These are phyloP conservation scores for Saccharomycopsis crataegensis DNA, from an alignment of 1,139 yeast genomes.

Conservation along the genomic window DNA sequence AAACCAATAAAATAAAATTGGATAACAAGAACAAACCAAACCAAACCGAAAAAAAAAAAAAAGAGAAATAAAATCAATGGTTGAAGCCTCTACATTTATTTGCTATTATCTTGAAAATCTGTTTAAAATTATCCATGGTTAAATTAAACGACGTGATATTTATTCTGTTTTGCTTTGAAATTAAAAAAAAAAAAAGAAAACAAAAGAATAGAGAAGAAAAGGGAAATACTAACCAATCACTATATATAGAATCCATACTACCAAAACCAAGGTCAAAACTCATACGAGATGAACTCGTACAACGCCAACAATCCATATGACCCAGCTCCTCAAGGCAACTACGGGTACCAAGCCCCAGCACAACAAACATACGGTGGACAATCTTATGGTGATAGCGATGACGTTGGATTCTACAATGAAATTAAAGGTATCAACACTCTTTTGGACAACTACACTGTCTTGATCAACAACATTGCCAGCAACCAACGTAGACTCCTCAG, in stretches of 20 bases:
- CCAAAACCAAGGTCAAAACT: not conserved
- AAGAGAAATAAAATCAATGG: no score
- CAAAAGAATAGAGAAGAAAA: no score
- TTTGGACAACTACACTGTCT: slow-evolving; percentile 46
- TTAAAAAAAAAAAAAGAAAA: no score
- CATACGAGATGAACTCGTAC: slow-evolving; percentile 12
- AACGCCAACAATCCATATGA: slow-evolving; percentile 4
- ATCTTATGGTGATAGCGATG: slow-evolving; percentile 3
- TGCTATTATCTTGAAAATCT: no score
- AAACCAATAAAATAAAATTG: no score
- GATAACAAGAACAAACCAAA: no score
- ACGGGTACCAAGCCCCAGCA: not conserved
- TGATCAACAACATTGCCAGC: slow-evolving; percentile 71
- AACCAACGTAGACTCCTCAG: slow-evolving; percentile 78
- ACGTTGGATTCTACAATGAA: slow-evolving; percentile 11
- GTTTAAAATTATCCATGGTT: no score
- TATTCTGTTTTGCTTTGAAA: no score
- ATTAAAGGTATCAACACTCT: slow-evolving; percentile 7
- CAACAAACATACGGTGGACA: slow-evolving; percentile 9
- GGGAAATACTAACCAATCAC: no score
- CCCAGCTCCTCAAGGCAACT: not conserved
- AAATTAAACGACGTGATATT: no score
- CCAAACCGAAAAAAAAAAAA: no score
- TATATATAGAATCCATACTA: slow-evolving; percentile 6
- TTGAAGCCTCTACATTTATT: no score